phyloP scores from a whole-genome alignment of 805 yeast species.

The Candida yuanshanica region DNA sequence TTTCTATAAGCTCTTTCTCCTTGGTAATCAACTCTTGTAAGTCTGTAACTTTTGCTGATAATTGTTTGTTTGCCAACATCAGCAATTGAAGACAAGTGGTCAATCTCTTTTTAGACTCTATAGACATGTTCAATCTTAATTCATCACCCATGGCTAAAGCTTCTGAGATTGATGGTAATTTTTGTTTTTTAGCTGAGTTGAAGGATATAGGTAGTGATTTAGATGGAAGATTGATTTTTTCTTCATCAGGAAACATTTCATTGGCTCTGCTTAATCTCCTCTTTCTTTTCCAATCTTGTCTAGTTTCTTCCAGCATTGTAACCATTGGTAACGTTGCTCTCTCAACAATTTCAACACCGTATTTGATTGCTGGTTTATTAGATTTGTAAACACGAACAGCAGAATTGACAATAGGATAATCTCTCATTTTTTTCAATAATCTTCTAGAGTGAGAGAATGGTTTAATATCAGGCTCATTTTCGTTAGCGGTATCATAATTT shows the following conservation, averaged over 20 bases:
- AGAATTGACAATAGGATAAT: slow-evolving; percentile 27
- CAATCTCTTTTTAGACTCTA: slow-evolving; percentile 70
- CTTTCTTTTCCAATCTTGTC: slow-evolving; percentile 31
- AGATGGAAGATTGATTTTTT: not conserved
- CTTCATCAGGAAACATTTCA: slow-evolving; percentile 25
- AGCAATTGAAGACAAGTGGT: slow-evolving; percentile 76
- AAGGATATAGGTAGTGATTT: not conserved
- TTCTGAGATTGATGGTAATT: slow-evolving; percentile 31
- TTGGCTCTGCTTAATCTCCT: slow-evolving; percentile 28
- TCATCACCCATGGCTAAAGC: slow-evolving; percentile 33
- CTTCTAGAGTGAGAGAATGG: slow-evolving; percentile 7
- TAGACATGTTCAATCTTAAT: slow-evolving; percentile 36
- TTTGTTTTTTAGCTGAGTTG: slow-evolving; percentile 19
- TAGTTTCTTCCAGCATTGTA: slow-evolving; percentile 36
- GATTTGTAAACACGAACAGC: slow-evolving; percentile 1
- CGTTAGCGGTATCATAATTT: slow-evolving; percentile 34
- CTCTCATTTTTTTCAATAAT: slow-evolving; percentile 40
- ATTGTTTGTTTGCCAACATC: slow-evolving; percentile 73
- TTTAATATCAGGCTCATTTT: slow-evolving; percentile 5
- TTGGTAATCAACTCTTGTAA: slow-evolving; percentile 53
- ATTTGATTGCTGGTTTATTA: slow-evolving; percentile 39
- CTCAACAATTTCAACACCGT: slow-evolving; percentile 57
- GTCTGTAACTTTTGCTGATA: slow-evolving; percentile 58
- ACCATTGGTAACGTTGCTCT: slow-evolving; percentile 51
- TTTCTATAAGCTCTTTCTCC: slow-evolving; percentile 28